Conservation (phyloP, 768 basidiomycete species). For the Hypsizygus marmoreus region DNA sequence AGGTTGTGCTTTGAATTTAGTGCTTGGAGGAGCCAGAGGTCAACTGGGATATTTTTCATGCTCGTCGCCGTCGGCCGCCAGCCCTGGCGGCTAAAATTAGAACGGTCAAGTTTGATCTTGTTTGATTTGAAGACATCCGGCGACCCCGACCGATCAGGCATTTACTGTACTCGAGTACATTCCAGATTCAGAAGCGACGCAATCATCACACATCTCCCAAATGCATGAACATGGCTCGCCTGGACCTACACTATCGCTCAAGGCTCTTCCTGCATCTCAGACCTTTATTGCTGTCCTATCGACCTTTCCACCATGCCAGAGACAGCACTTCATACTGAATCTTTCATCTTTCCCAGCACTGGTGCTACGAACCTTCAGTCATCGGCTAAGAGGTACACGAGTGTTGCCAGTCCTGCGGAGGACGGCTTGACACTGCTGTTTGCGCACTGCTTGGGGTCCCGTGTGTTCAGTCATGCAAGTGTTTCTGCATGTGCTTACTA, state of each 20-base stretch:
- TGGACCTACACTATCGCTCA: background rate
- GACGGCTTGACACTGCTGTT: slow-evolving; percentile 18
- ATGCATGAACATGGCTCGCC: too few species aligned
- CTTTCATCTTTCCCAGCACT: slow-evolving; percentile 4
- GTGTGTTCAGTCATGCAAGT: slow-evolving; percentile 6
- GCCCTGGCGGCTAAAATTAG: too few species aligned
- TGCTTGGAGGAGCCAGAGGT: too few species aligned
- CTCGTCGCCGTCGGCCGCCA: too few species aligned
- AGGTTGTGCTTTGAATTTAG: too few species aligned
- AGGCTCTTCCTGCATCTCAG: background rate
- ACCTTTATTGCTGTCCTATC: background rate
- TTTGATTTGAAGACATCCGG: too few species aligned
- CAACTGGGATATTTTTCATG: too few species aligned
- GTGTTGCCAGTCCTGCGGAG: background rate
- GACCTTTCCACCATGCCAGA: background rate
- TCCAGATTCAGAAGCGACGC: too few species aligned
- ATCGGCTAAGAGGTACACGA: slow-evolving; percentile 17
- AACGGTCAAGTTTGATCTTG: too few species aligned
- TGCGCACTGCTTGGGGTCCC: slow-evolving; percentile 17
- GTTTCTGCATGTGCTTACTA: background rate
- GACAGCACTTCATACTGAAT: slow-evolving; percentile 6
- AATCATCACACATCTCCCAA: too few species aligned
- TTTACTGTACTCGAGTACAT: too few species aligned
- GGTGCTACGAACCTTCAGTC: slow-evolving; percentile 12
- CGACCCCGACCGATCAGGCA: too few species aligned